Evolutionary conservation across 768 basidiomycete genomes (phyloP), one percentile per base, ranked within the genome.

Genomic region (Boletus eberwhitei): DNA sequence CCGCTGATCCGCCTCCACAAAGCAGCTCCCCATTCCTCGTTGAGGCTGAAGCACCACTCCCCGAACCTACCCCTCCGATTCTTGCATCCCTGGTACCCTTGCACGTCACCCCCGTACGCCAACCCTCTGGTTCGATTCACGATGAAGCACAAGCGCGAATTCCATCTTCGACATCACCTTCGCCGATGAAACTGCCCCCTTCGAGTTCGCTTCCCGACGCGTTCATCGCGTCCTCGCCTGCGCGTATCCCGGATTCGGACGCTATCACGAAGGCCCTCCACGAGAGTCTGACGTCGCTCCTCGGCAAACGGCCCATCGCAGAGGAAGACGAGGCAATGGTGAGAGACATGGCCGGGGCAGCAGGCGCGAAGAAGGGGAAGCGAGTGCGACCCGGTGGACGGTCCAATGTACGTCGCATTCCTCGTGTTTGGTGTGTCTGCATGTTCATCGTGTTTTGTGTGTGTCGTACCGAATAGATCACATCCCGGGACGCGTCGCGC

Each of bases 221-320:
- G 13, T 57, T 66, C 36, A 19, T 8, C 13, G 4, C 29, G 2
- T 65, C 68, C 5, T 68, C 72, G 1, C 60, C 71, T 6, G 49
- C 52, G 0, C 79, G 74, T 39, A 70, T 75, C 24, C 63, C 60
- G 49, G 74, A 82, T 31, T 74, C 77, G 44, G 71, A 74, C 45
- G 75, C 78, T 46, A 76, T 76, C 24, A 74, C 83, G n/a, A 79
- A 75, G 60, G 85, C 80, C 17, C 72, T 90, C 21, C 81, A 87
- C 57, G 85, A 88, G 59, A 86, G 82, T 55, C 81, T 90, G 46
- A 81, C 83, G 6, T 79, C 81, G 21, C 68, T 90, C 52, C 73
- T 91, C 16, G 88, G 88, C 9, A 91, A 92, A 66, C 77, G 88
- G 9, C 75, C 76, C 11, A 70, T 77, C 0, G 71, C 73, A 4